Evolutionary conservation across 768 basidiomycete species (phyloP), one percentile per base, ranked within the genome.

Genomic region (Leucogyrophana mollusca): DNA sequence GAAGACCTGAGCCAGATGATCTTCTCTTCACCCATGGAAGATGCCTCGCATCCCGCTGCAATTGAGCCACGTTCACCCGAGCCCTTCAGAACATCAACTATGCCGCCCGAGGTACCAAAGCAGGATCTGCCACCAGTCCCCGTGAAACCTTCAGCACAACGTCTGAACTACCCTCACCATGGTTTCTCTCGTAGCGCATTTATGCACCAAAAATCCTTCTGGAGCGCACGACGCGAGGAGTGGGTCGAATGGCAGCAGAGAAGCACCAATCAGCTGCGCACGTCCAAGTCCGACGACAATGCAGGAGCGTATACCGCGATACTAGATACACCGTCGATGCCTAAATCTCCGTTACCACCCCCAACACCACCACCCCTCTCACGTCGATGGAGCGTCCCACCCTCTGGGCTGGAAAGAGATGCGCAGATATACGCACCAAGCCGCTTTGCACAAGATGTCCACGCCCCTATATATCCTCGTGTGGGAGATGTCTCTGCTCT

Each of bases 161-260:
- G 75, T 21, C 76, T 76, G 50, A 56, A 63, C 24, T 80, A 79
- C 52, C 56, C 59, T 5, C 72, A 87, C 50, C 85, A 78, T 56
- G 85, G 85, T 2, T 73, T 81, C 51, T 87, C 85, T 10, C 76
- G 77, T 14, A 77, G 74, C 48, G 78, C 80, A 2, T 72, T 87
- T 27, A 64, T 71, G 11, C 76, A 84, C 54, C 62, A 78, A 52
- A 87, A 84, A 57, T 77, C 66, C 60, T 74, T 87, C 53, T 87
- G 85, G 85, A 66, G 69, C 30, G 58, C 70, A 5, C 78, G 82
- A 16, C 73, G 78, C 46, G 78, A 77, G 39, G 71, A 74, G 41
- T 80, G 76, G 76, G 61, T 65, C 20, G 72, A 68, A 33, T 70
- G 70, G 56, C 57, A 59, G 34, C n/a, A 52, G 55, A 42, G 37